Evolutionary conservation across 1,284 basidiomycete genomes (phyloP).

Genomic region (Moniliophthora roreri): DNA sequence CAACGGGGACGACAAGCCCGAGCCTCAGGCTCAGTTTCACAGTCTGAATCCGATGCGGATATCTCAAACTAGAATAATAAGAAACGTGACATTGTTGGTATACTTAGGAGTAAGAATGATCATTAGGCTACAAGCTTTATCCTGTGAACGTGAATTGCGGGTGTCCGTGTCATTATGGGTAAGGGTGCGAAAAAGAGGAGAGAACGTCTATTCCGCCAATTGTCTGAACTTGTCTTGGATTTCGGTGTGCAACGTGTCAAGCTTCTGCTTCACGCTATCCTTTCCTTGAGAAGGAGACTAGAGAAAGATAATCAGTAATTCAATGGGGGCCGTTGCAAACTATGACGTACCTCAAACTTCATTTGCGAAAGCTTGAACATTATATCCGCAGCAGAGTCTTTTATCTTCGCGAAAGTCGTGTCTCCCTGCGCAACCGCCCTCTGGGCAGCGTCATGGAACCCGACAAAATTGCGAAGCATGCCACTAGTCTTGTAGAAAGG

Average conservation of each 20-base stretch:
- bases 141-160: slow-evolving; percentile 6
- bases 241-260: slow-evolving; percentile 78
- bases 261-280: slow-evolving; percentile 76
- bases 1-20: background rate
- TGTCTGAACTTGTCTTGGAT: slow-evolving; percentile 90
- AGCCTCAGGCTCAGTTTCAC: background rate
- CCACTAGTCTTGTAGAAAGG: slow-evolving; percentile 98
- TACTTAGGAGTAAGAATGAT: slow-evolving; percentile 1
- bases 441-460: slow-evolving; percentile 90
- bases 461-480: slow-evolving; percentile 95
- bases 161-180: slow-evolving; percentile 7
- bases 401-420: slow-evolving; percentile 91
- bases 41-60: background rate
- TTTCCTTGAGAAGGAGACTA: slow-evolving; percentile 86
- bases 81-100: background rate
- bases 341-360: slow-evolving; percentile 86
- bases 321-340: slow-evolving; percentile 11
- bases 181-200: background rate
- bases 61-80: background rate
- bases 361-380: slow-evolving; percentile 97
- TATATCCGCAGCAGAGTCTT: slow-evolving; percentile 84
- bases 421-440: slow-evolving; percentile 86
- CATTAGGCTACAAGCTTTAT: slow-evolving; percentile 17
- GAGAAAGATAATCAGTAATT: slow-evolving; percentile 18
- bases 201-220: slow-evolving; percentile 64